Evolutionary conservation across 192 early-diverging fungal genomes (phyloP).

Genomic region (Chytriomyces sp.): DNA sequence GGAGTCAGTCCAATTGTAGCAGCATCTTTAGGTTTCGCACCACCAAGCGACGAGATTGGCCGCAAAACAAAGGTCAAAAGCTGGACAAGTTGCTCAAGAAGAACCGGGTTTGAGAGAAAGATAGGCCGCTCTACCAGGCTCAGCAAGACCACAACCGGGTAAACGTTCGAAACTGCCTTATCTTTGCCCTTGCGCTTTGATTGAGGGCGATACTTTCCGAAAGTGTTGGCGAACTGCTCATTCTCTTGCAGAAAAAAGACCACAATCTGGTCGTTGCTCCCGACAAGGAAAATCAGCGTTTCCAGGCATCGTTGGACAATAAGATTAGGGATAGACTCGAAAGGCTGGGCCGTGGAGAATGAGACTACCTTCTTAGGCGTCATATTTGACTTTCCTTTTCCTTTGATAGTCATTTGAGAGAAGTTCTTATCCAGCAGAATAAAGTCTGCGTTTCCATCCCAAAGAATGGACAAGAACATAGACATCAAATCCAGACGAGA

Average conservation of each 20-base stretch:
- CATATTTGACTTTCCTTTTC: constrained; percentile 53
- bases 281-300: constrained; percentile 76
- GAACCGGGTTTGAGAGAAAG: constrained; percentile 73
- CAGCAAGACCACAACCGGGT: constrained; percentile 75
- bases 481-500: constrained; percentile 83
- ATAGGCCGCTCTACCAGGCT: constrained; percentile 80
- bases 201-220: constrained; percentile 39
- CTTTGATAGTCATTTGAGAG: constrained; percentile 69
- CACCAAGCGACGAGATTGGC: constrained; percentile 58
- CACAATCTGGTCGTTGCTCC: constrained; percentile 73
- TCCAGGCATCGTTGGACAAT: constrained; percentile 89
- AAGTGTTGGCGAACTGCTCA: constrained; percentile 50
- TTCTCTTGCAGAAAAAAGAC: constrained; percentile 79
- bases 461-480: constrained; percentile 82
- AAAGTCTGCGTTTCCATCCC: constrained; percentile 77
- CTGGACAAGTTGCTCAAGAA: constrained; percentile 90
- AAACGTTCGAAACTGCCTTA: constrained; percentile 51
- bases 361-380: constrained; percentile 30
- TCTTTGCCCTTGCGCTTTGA: constrained; percentile 71
- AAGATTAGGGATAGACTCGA: constrained; percentile 81
- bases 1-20: constrained; percentile 15
- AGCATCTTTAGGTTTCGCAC: constrained; percentile 12
- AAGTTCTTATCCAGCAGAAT: constrained; percentile 76
- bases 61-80: constrained; percentile 79
- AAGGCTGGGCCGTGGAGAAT: constrained; percentile 18